phyloP scores from a whole-genome alignment of 2,329 filamentous ascomycete species.

The Diaporthe nobilis region DNA sequence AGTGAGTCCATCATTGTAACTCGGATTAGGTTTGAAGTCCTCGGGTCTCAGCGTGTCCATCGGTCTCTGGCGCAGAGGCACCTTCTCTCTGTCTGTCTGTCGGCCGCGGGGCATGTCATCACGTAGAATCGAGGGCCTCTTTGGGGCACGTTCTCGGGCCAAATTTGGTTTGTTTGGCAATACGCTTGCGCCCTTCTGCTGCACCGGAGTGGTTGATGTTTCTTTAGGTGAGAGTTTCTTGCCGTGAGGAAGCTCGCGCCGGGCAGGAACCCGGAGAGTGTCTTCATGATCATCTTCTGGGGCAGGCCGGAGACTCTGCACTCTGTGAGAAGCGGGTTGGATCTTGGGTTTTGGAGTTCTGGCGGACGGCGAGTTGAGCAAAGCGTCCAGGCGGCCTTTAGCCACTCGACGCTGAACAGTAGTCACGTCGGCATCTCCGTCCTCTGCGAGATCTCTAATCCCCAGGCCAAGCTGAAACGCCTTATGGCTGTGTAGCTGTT shows the following conservation, averaged over 20 bases:
- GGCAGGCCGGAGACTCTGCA: slow-evolving; percentile 3
- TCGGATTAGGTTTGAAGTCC: slow-evolving; percentile 88
- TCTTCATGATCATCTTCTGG: slow-evolving; percentile 5
- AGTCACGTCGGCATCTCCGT: slow-evolving; percentile 23
- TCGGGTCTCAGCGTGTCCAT: slow-evolving; percentile 71
- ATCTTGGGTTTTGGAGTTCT: slow-evolving; percentile 2
- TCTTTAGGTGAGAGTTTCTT: not conserved
- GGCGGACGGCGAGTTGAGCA: slow-evolving; percentile 37
- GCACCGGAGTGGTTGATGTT: not conserved
- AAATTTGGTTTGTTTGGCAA: not conserved
- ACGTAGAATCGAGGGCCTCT: slow-evolving; percentile 39
- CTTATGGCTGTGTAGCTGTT: not conserved
- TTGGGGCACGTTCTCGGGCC: slow-evolving; percentile 20
- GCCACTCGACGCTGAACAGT: slow-evolving; percentile 20
- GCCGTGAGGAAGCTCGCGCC: slow-evolving; percentile 14
- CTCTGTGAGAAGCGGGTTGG: not conserved
- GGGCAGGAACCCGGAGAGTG: not conserved
- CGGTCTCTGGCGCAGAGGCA: slow-evolving; percentile 68
- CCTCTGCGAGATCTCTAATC: slow-evolving; percentile 38
- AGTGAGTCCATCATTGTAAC: slow-evolving; percentile 76
- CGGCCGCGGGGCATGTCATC: slow-evolving; percentile 40
- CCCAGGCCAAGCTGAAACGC: slow-evolving; percentile 26
- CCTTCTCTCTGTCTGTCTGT: slow-evolving; percentile 20
- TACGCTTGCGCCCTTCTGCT: not conserved
- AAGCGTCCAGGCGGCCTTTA: slow-evolving; percentile 32